phyloP scores from a whole-genome alignment of 2,329 filamentous ascomycete species.

The Daldinia sp. region DNA sequence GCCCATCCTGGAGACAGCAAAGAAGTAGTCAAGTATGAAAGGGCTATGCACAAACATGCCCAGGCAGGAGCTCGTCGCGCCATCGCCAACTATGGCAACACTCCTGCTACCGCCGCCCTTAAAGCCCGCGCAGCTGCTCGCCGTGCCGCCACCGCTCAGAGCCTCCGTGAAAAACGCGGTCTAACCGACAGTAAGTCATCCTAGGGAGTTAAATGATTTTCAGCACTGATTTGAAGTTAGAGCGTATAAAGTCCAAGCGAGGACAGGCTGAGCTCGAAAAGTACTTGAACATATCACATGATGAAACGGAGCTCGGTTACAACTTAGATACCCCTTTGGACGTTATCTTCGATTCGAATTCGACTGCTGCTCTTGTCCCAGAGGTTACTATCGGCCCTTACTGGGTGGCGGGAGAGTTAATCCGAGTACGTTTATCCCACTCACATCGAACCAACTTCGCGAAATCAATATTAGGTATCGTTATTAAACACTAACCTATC shows the following conservation, averaged over 20 bases:
- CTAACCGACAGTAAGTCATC: conserved; percentile 43
- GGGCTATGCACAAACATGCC: conserved; percentile 52
- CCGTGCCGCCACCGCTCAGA: conserved; percentile 53
- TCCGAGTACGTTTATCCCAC: conserved; percentile 43
- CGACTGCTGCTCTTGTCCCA: conserved; percentile 49
- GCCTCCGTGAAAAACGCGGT: conserved; percentile 54
- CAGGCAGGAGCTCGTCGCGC: conserved; percentile 53
- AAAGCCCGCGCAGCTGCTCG: conserved; percentile 55
- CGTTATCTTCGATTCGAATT: conserved; percentile 50
- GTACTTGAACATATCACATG: conserved; percentile 46
- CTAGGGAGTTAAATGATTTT: background rate
- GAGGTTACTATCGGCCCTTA: conserved; percentile 51
- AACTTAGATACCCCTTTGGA: conserved; percentile 54
- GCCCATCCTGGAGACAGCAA: conserved; percentile 56
- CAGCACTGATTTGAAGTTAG: conserved; percentile 24
- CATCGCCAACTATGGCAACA: conserved; percentile 53
- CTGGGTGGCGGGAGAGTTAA: conserved; percentile 54
- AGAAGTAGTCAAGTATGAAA: conserved; percentile 49
- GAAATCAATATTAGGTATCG: background rate
- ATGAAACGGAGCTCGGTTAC: conserved; percentile 48
- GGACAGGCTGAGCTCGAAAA: conserved; percentile 46
- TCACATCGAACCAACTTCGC: background rate
- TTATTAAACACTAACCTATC: conserved; percentile 1
- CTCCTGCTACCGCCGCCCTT: conserved; percentile 54
- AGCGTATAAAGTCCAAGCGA: conserved; percentile 47